phyloP scores from a whole-genome alignment of 257 asterid species.

The Perilla frutescens region DNA sequence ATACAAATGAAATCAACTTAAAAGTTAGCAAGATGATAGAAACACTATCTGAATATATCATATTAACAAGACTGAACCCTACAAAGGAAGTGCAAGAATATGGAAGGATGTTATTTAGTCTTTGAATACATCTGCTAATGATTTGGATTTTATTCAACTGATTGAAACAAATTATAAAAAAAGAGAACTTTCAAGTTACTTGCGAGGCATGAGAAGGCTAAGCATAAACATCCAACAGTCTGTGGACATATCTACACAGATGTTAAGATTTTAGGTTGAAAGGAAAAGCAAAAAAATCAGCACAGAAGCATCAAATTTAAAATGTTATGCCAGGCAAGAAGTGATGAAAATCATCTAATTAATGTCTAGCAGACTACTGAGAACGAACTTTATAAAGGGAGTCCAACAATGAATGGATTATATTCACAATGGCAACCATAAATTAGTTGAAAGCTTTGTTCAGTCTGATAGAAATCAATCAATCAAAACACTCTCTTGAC shows the following conservation, averaged over 20 bases:
- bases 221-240: neutral
- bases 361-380: neutral
- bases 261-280: neutral
- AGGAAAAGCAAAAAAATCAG: neutral
- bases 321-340: neutral
- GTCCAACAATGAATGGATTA: neutral
- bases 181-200: neutral
- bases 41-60: neutral
- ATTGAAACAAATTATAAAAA: neutral
- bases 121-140: conserved; percentile 12
- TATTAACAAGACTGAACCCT: conserved; percentile 1
- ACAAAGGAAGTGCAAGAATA: neutral
- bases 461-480: neutral
- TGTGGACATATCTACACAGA: neutral
- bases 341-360: neutral
- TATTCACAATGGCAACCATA: neutral
- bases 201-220: neutral
- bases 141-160: neutral
- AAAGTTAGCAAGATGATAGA: neutral
- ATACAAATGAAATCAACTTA: neutral
- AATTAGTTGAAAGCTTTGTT: neutral
- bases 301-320: neutral
- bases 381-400: neutral
- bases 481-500: neutral
- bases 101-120: neutral